Evolutionary conservation across 2,329 filamentous ascomycete species (phyloP), one percentile per base, ranked within the genome.

Genomic region (Xylaria sp.): DNA sequence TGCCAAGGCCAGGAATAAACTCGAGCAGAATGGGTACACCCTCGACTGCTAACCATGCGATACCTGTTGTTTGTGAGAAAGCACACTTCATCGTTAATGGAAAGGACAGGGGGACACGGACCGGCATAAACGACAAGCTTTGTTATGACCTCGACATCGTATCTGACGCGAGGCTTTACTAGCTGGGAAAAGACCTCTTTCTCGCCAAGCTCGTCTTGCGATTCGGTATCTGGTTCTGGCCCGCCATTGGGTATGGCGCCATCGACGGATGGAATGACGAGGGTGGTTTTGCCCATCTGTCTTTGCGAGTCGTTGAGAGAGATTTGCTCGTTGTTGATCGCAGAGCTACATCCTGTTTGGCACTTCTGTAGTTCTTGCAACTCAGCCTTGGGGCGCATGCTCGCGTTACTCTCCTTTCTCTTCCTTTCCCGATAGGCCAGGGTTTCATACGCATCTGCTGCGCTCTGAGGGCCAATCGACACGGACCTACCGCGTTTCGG

Each of bases 91-190:
- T 50, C 7, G 46, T 11, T 23, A 46, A 13, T 11, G 13, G 37
- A 58, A 48, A 23, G 16, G 3, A 50, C 2, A 19, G 9, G 59
- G 59, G 18, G 23, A 49, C 13, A 76, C 86, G 74, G 77, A 91
- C 93, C 94, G 60, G 89, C 83, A 77, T 99, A 99, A 23, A 99
- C 91, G 68, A 99, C 89, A 62, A 99, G 76, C 76, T 97, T 97
- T 4, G 94, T 97, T 44, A 99, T 89, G 46, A 99, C 93, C 75
- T 99, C 94, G n/a, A 97, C 93, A 75, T 99, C 94, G 71, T 97
- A 99, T 67, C 92, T 82, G 61, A 97, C 92, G 66, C 94, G 85
- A 53, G 94, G 92, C 75, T 89, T 91, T 64, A 92, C 87, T 58
- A 97, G 80, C 71, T 83, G 85, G 50, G 87, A 88, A 74, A 97